Evolutionary conservation across 2,329 filamentous ascomycete genomes (phyloP), one percentile per base, ranked within the genome.

Genomic region (Pseudogymnoascus sp.): DNA sequence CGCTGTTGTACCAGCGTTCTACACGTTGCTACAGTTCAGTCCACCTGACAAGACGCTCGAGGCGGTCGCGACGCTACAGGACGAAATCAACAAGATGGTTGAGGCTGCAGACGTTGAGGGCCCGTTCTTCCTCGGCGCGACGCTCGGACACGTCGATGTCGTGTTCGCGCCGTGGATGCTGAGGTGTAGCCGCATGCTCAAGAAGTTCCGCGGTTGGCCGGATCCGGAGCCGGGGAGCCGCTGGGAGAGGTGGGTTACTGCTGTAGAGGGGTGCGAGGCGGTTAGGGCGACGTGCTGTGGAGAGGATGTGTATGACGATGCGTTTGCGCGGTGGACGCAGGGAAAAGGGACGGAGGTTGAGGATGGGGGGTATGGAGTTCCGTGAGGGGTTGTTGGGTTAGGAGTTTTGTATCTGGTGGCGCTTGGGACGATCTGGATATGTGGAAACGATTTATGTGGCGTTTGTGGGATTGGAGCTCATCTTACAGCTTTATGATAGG

Each of bases 1-100:
- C 33, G 81, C 86, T 66, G 85, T 96, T 62, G 83, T 95, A 1
- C 89, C 91, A 0, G 77, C 79, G 10, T 95, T 95, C 77, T 92
- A 91, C 74, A 38, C 19, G 3, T 8, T 41, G 6, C 19, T 38
- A 4, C 33, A 38, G 35, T 52, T 59, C 35, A 60, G 14, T 19
- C 19, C 58, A 10, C 12, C 58, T 1, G 60, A 78, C 12, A 82
- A 84, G 65, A 88, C 89, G 68, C 72, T 81, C 10, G 77, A 82
- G 49, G 77, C 82, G 66, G 83, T 83, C 0, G 79, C 82, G 58
- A 83, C 84, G 64, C 79, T 96, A 29, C 84, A 85, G 66, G 78
- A 77, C 31, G 82, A 89, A 62, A 88, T 96, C 67, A 76, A 78
- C 55, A 73, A 72, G 59, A 67, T 76, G 35, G 71, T 76, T 16